Conservation (phyloP, 345 rosid species). For the Populus ilicifolia region DNA sequence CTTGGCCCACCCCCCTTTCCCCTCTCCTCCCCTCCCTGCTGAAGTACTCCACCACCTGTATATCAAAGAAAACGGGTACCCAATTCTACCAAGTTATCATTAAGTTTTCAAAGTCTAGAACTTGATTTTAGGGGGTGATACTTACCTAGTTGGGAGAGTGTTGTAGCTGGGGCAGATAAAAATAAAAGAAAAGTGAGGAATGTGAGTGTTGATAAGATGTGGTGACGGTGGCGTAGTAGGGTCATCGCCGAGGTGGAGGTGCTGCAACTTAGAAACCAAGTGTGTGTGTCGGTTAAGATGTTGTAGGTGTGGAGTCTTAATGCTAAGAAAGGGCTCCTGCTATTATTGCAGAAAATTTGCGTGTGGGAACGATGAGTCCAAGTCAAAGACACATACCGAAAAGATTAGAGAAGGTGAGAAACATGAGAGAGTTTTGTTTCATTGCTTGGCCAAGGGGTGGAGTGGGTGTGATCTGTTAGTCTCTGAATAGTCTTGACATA, state of each 20-base stretch:
- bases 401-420: conserved; percentile 15
- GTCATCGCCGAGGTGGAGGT: conserved; percentile 46
- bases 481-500: conserved; percentile 27
- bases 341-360: neutral
- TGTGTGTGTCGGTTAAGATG: neutral
- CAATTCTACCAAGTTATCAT: neutral
- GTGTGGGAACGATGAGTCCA: conserved; percentile 19
- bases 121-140: neutral
- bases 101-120: neutral
- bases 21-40: conserved; percentile 29
- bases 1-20: conserved; percentile 25
- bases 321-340: neutral
- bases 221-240: conserved; percentile 36
- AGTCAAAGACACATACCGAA: conserved; percentile 33
- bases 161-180: conserved; percentile 33
- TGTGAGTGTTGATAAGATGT: conserved; percentile 29
- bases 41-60: conserved; percentile 27
- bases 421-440: conserved; percentile 22
- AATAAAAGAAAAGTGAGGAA: conserved; percentile 57
- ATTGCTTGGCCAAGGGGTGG: conserved; percentile 27
- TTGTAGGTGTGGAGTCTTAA: neutral
- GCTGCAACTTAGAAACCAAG: neutral
- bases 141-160: conserved; percentile 37
- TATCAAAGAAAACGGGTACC: neutral
- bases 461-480: neutral